Evolutionary conservation across 495 filamentous ascomycete species (phyloP).

Genomic region (Penicillium antarcticum): DNA sequence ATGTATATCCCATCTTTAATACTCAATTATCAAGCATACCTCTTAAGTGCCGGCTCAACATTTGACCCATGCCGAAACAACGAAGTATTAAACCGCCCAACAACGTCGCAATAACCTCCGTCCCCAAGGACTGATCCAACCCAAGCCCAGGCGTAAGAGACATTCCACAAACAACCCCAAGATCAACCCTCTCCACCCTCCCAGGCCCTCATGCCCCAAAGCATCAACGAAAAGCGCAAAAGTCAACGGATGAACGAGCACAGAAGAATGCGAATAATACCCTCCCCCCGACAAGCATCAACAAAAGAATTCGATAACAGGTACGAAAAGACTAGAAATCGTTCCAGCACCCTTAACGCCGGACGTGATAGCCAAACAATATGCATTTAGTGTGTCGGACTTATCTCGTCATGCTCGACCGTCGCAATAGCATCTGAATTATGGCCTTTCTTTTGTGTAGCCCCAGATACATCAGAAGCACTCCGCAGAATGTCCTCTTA

Average conservation of each 20-base stretch:
- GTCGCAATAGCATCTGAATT: neutral
- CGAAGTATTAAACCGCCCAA: slow-evolving; percentile 5
- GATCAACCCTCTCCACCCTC: slow-evolving; percentile 17
- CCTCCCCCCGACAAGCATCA: slow-evolving; percentile 36
- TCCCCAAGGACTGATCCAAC: slow-evolving; percentile 31
- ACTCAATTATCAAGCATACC: neutral
- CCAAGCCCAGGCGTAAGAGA: slow-evolving; percentile 29
- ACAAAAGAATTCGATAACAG: too few species aligned
- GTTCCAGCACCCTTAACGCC: neutral
- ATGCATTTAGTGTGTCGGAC: neutral
- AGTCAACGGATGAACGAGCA: slow-evolving; percentile 37
- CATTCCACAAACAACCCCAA: slow-evolving; percentile 25
- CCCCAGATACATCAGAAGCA: neutral
- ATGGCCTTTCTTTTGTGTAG: neutral
- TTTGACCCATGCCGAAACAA: neutral
- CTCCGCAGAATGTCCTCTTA: neutral
- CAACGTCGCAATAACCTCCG: slow-evolving; percentile 18
- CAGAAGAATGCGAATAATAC: slow-evolving; percentile 33
- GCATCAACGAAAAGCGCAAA: slow-evolving; percentile 41
- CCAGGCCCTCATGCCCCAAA: slow-evolving; percentile 39
- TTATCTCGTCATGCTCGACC: neutral
- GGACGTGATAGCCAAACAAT: too few species aligned
- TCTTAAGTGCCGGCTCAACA: slow-evolving; percentile 4
- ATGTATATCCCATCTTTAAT: too few species aligned
- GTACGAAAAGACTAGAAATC: too few species aligned